Conservation (phyloP, 176 grass and related monocot genomes). For the Aegilops sharonensis region DNA sequence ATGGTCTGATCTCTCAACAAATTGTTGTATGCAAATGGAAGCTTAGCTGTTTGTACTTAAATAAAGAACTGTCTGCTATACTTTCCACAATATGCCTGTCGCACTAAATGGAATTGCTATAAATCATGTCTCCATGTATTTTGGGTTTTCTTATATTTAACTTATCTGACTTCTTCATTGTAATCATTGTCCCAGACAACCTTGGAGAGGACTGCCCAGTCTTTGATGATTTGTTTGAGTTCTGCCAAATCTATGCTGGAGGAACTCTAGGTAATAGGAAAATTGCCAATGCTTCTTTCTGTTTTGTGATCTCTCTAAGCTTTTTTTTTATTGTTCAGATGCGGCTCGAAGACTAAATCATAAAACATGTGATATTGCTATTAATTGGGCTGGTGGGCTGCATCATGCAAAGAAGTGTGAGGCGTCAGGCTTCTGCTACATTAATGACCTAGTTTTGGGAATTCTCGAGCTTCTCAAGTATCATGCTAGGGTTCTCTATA, state of each 20-base stretch:
- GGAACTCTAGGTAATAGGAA: slow-evolving; percentile 89
- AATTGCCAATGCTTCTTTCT: not conserved
- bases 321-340: slow-evolving; percentile 63
- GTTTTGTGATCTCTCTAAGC: slow-evolving; percentile 19
- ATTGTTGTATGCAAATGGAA: slow-evolving; percentile 20
- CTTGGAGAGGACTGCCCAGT: slow-evolving; percentile 96
- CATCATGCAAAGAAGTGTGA: slow-evolving; percentile 95
- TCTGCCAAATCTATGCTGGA: slow-evolving; percentile 98
- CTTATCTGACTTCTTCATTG: not conserved
- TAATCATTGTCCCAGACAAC: slow-evolving; percentile 61
- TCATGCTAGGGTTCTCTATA: slow-evolving; percentile 95
- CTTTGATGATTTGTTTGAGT: slow-evolving; percentile 97
- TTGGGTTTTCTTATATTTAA: slow-evolving; percentile 1
- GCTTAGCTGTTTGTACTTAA: not conserved
- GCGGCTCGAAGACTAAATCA: slow-evolving; percentile 90
- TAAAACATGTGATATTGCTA: slow-evolving; percentile 84
- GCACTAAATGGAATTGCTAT: slow-evolving; percentile 14
- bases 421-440: slow-evolving; percentile 97
- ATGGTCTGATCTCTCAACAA: not conserved
- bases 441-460: slow-evolving; percentile 96
- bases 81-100: not conserved
- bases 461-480: slow-evolving; percentile 96
- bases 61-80: not conserved
- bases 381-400: slow-evolving; percentile 96
- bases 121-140: not conserved